Evolutionary conservation across 768 basidiomycete genomes (phyloP).

Genomic region (Termitomyces sp.): DNA sequence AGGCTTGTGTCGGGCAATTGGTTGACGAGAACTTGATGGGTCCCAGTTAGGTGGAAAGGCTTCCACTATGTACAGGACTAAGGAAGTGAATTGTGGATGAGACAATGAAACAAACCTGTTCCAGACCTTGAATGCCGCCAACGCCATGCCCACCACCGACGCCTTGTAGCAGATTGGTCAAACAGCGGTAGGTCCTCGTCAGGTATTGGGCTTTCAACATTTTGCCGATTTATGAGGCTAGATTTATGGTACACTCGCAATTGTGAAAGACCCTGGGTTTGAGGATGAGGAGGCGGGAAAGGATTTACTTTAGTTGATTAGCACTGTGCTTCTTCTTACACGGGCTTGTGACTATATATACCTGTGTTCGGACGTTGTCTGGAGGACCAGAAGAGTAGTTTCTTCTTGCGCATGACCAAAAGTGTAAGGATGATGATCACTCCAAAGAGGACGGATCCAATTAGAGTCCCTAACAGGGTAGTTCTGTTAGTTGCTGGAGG

Average conservation of each 20-base stretch:
- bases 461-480: too few species aligned
- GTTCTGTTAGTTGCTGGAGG: too few species aligned
- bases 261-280: neutral
- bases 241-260: neutral
- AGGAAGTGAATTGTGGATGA: too few species aligned
- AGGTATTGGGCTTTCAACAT: neutral
- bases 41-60: too few species aligned
- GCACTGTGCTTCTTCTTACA: neutral
- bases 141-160: neutral
- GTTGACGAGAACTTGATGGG: too few species aligned
- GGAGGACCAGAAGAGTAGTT: neutral
- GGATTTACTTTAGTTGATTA: neutral
- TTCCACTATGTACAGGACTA: too few species aligned
- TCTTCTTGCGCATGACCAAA: neutral
- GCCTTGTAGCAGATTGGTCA: neutral
- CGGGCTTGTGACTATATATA: neutral
- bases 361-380: neutral
- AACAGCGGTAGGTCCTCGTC: neutral
- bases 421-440: too few species aligned
- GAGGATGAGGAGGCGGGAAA: neutral
- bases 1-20: too few species aligned
- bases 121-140: neutral
- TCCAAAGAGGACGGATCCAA: too few species aligned
- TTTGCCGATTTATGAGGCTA: neutral
- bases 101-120: too few species aligned